Conservation (phyloP, 345 rosid species). For the Populus euphratica region DNA sequence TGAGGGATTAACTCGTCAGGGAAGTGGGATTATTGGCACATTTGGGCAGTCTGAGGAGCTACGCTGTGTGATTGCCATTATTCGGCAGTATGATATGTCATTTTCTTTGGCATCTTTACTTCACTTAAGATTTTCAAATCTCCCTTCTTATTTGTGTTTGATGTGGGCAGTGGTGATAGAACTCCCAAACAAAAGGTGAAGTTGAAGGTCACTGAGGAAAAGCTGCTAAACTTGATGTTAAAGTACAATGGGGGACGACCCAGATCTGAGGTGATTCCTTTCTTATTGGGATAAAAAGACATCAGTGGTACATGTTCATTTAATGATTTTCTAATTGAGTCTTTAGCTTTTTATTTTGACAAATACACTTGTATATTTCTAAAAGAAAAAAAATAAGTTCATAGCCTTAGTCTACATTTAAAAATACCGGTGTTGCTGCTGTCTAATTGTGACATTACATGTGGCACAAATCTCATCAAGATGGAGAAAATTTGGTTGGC, state of each 20-base stretch:
- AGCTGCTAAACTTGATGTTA: slow-evolving; percentile 84
- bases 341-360: background rate
- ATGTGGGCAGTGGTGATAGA: slow-evolving; percentile 81
- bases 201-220: slow-evolving; percentile 96
- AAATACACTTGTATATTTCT: background rate
- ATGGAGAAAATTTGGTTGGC: too few relatives aligned
- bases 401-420: background rate
- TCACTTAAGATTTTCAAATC: background rate
- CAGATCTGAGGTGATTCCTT: slow-evolving; percentile 65
- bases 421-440: background rate
- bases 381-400: background rate
- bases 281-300: background rate
- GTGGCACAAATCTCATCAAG: too few relatives aligned
- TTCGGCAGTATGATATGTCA: slow-evolving; percentile 77
- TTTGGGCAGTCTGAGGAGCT: slow-evolving; percentile 97
- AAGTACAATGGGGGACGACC: slow-evolving; percentile 98
- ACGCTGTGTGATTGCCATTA: slow-evolving; percentile 90
- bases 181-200: slow-evolving; percentile 99
- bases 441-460: background rate
- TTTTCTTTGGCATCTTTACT: background rate
- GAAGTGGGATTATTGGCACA: slow-evolving; percentile 91
- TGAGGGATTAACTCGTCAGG: slow-evolving; percentile 93
- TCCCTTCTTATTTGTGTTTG: slow-evolving; percentile 9
- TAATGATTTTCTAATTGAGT: background rate
- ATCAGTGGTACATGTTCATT: background rate